phyloP scores from a whole-genome alignment of 139 green algal species.

The Chlorella sp. region DNA sequence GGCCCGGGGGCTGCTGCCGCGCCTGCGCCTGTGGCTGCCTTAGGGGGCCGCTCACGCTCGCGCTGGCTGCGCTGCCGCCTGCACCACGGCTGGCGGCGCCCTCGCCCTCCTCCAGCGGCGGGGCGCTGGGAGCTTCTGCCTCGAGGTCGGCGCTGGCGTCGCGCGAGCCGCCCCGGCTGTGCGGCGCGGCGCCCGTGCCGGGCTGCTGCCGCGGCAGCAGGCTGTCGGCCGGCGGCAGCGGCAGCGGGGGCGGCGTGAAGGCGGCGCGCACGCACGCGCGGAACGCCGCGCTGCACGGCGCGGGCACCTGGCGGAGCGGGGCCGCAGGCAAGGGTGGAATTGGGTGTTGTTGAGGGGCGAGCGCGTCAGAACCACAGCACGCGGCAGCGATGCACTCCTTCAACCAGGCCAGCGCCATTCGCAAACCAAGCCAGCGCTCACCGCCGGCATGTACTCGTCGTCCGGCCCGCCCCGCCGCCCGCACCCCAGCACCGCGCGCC shows the following conservation, averaged over 20 bases:
- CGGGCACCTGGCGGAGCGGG: slow-evolving; percentile 29
- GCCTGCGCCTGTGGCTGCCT: too few relatives aligned
- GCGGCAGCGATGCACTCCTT: neutral
- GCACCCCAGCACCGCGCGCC: slow-evolving; percentile 20
- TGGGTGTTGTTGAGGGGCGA: neutral
- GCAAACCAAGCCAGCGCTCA: neutral
- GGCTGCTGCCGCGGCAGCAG: slow-evolving; percentile 24
- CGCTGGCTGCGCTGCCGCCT: too few relatives aligned
- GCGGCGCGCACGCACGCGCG: slow-evolving; percentile 21
- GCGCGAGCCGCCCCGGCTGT: too few relatives aligned
- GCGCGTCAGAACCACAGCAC: neutral
- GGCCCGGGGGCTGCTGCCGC: too few relatives aligned
- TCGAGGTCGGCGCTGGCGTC: too few relatives aligned
- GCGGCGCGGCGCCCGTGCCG: neutral
- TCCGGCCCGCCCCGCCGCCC: slow-evolving; percentile 26
- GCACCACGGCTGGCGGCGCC: too few relatives aligned
- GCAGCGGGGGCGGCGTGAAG: slow-evolving; percentile 30
- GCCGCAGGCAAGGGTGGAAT: neutral
- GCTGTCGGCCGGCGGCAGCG: neutral
- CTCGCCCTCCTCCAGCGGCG: too few relatives aligned
- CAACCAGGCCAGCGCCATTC: neutral
- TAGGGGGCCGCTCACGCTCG: too few relatives aligned
- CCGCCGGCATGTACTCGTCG: slow-evolving; percentile 26
- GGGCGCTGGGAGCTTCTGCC: too few relatives aligned
- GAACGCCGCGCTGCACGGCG: slow-evolving; percentile 26